Base-by-base conservation (phyloP, 2,329 filamentous ascomycete genomes). In the Tolypocladium inflatum region DNA sequence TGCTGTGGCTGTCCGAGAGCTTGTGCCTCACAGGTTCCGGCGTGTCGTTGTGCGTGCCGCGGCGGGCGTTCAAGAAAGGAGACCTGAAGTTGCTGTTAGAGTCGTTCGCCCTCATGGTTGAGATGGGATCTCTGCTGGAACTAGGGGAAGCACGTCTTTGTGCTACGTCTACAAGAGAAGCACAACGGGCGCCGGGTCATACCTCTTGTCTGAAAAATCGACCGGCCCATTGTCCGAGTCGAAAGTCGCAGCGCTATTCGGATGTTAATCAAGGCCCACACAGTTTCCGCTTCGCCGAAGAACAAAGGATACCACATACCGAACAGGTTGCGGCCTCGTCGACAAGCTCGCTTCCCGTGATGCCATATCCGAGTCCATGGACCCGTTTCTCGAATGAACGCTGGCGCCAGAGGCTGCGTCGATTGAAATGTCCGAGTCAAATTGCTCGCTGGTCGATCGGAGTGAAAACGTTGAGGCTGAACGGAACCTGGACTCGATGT, bases 1-100 rank as follows among this genome's bases (percentile, higher is more conserved):
- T 83, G 71, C 79, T 80, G 56, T 76, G 73, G 62, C 80, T 83
- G 63, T 78, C 76, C 0, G 80, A 82, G 57, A 70, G 60, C 53
- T 63, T 68, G 59, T 73, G 71, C 13, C 60, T 66, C 13, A 60
- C 55, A 33, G 57, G 38, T 21, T 57, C 56, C 7, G 57, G 39
- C 21, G 50, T 37, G n/a, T 58, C 55, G 35, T 41, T 38, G 43
- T 55, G 51, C 21, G 39, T 19, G 26, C 54, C 35, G 8, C 41
- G 23, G 30, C 37, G 53, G 1, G 56, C 61, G 43, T 61, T 58
- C 54, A 61, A 58, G 11, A 45, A 43, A 13, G 23, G 45, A 30
- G 55, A 54, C 19, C 61, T 62, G 56, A 15, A 19, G 5, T 2
- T 21, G 4, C n/a, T 5, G 51, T 54, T 15, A 57, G 48, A 17